Conservation (phyloP, 768 basidiomycete species). For the Podaxis sp. region DNA sequence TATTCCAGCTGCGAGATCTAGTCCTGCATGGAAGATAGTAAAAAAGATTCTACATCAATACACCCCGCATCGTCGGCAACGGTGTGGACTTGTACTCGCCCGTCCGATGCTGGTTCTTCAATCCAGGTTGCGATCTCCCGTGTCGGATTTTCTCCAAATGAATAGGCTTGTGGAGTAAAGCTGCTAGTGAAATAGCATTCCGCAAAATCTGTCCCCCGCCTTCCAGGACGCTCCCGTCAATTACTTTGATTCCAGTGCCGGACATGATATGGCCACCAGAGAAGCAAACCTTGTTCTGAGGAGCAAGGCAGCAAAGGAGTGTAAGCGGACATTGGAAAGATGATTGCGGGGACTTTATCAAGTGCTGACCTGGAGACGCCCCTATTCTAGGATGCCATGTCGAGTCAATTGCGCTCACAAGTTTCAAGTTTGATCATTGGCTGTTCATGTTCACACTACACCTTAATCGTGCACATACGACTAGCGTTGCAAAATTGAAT, state of each 20-base stretch:
- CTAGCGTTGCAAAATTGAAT: no score
- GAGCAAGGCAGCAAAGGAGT: neutral
- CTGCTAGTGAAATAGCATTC: slow-evolving; percentile 66
- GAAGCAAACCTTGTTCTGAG: neutral
- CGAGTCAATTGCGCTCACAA: neutral
- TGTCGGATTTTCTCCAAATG: slow-evolving; percentile 60
- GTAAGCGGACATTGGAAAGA: neutral
- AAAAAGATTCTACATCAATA: no score
- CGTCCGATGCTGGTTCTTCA: slow-evolving; percentile 73
- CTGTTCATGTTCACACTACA: neutral
- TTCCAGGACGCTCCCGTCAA: slow-evolving; percentile 53
- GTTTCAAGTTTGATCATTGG: neutral
- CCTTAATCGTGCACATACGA: neutral
- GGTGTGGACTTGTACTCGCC: slow-evolving; percentile 35
- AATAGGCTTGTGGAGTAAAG: slow-evolving; percentile 60
- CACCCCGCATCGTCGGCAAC: no score
- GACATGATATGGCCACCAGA: neutral
- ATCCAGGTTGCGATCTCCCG: slow-evolving; percentile 58
- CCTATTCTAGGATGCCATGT: neutral
- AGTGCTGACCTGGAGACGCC: neutral
- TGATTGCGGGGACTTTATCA: neutral
- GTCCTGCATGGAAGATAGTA: slow-evolving; percentile 38
- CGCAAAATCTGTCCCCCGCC: slow-evolving; percentile 76
- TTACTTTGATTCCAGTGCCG: slow-evolving; percentile 11
- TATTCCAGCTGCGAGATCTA: slow-evolving; percentile 64